Evolutionary conservation across 495 filamentous ascomycete species (phyloP), one percentile per base, ranked within the genome.

Genomic region (Beverwykella pulmonaria): DNA sequence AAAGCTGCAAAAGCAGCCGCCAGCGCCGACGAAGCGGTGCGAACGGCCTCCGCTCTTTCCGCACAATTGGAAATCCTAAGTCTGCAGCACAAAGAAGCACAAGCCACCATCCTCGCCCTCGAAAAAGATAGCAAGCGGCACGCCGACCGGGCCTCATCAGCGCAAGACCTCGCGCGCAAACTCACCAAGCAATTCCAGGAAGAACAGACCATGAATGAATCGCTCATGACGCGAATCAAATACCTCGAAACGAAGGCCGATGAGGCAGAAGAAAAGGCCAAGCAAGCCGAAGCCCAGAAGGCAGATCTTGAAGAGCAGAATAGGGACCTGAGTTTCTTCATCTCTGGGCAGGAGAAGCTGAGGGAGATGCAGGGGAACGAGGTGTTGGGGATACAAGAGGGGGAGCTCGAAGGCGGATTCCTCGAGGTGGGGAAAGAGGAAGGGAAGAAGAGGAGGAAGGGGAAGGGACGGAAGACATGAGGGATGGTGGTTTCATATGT

Each of bases 241-340:
- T 84, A 88, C 53, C 73, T 96, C 50, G 80, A 86, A 30, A 65
- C 61, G 55, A 74, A 74, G 44, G 67, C 71, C 1, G 66, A 36
- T 32, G 67, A 70, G n/a, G 65, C 66, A 44, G 78, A 78, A 59
- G 82, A 82, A 44, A 75, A 75, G 30, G 74, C 89, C 6, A 83
- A 84, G 72, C 72, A 71, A 36, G 79, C 88, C 72, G 86, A 85
- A 55, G 79, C 73, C 68, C 84, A 88, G 74, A 86, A 84, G 55
- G 67, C 68, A 54, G 87, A 90, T 59, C 73, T 96, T 36, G 84
- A 86, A 62, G 93, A 97, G 76, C 86, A 89, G 80, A 93, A 96
- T 74, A 81, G 91, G n/a, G 94, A 98, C 77, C 73, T 98, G 72
- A 87, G 83, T 26, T 95, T 97, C 79, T 95, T 92, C 73, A 92